These are phyloP conservation scores for Cutaneotrichosporon sp. DNA, from an alignment of 1,284 basidiomycete genomes.

Conservation along the genomic window DNA sequence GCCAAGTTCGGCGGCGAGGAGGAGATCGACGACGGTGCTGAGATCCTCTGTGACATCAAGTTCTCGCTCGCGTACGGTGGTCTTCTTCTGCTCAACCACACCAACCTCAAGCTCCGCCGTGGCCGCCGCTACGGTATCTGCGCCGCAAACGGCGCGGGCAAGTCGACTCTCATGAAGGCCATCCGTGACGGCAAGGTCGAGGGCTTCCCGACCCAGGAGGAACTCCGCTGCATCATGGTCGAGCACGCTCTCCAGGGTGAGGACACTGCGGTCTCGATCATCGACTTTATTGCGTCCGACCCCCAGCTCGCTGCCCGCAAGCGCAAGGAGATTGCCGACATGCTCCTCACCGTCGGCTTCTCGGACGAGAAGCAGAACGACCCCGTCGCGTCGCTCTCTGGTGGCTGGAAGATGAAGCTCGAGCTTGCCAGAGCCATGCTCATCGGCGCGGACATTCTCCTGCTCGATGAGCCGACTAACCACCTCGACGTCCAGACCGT, in stretches of 20 bases:
- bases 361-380: slow-evolving; percentile 82
- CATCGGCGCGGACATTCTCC: slow-evolving; percentile 88
- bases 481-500: slow-evolving; percentile 87
- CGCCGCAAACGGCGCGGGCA: slow-evolving; percentile 92
- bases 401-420: slow-evolving; percentile 98
- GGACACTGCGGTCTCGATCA: slow-evolving; percentile 72
- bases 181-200: slow-evolving; percentile 93
- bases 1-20: slow-evolving; percentile 65
- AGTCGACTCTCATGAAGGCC: slow-evolving; percentile 94
- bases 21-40: slow-evolving; percentile 87
- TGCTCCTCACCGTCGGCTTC: slow-evolving; percentile 85
- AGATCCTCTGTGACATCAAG: slow-evolving; percentile 80
- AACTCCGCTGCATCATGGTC: slow-evolving; percentile 89
- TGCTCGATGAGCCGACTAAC: slow-evolving; percentile 59
- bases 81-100: slow-evolving; percentile 92
- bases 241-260: slow-evolving; percentile 94
- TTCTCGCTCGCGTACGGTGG: slow-evolving; percentile 98
- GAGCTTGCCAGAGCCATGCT: slow-evolving; percentile 92
- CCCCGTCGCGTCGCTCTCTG: slow-evolving; percentile 84
- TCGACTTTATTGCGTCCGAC: slow-evolving; percentile 80
- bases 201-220: slow-evolving; percentile 86
- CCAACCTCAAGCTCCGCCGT: slow-evolving; percentile 82
- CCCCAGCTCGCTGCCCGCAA: slow-evolving; percentile 59
- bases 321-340: slow-evolving; percentile 69
- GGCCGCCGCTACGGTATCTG: slow-evolving; percentile 94